phyloP scores from a whole-genome alignment of 2,329 filamentous ascomycete genomes.

The Cladosporium oxysporum region DNA sequence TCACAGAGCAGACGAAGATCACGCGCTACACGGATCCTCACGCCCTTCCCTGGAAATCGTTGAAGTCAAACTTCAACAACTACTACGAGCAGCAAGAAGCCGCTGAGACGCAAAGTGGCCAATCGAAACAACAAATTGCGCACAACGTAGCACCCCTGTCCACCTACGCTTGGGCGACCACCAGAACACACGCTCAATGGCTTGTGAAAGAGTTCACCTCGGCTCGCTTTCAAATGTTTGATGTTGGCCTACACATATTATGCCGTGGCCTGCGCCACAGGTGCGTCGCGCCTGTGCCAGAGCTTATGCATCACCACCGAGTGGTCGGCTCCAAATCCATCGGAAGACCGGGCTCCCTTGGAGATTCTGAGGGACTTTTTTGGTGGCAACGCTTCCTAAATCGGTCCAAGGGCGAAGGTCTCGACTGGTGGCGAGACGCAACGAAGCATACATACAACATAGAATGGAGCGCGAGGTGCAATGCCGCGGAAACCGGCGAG shows the following conservation, averaged over 20 bases:
- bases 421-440: neutral
- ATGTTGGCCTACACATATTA: neutral
- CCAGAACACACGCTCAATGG: neutral
- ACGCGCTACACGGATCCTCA: neutral
- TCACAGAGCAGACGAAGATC: neutral
- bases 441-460: neutral
- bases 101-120: neutral
- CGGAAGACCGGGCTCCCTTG: neutral
- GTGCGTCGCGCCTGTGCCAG: neutral
- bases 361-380: neutral
- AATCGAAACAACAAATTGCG: neutral
- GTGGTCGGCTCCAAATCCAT: neutral
- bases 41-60: neutral
- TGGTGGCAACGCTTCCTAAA: neutral
- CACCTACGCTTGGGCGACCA: neutral
- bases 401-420: neutral
- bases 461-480: neutral
- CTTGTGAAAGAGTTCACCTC: neutral
- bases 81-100: neutral
- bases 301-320: neutral
- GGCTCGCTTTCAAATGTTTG: neutral
- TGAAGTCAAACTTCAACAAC: neutral
- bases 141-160: neutral
- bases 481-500: neutral
- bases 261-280: neutral